These are phyloP conservation scores for Microcera coccophila DNA, from an alignment of 2,329 filamentous ascomycete species.

Conservation along the genomic window DNA sequence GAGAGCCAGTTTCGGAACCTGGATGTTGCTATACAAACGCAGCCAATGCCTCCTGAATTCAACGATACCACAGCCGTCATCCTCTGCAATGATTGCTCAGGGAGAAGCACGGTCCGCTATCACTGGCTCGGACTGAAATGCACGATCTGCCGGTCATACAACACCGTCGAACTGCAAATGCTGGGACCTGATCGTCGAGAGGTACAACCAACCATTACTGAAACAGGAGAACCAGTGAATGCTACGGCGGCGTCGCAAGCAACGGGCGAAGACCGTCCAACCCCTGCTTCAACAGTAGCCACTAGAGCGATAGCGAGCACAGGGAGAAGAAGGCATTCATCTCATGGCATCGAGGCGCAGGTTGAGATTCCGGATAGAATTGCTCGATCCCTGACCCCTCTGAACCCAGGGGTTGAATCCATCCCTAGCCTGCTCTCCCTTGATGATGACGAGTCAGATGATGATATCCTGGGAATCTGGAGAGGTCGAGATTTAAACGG, in stretches of 20 bases:
- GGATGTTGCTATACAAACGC: constrained; percentile 78
- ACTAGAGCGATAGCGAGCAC: constrained; percentile 13
- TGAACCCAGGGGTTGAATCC: constrained; percentile 24
- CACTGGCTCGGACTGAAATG: constrained; percentile 96
- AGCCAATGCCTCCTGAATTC: constrained; percentile 90
- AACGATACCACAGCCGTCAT: constrained; percentile 75
- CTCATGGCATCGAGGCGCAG: constrained; percentile 33
- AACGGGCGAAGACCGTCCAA: constrained; percentile 9
- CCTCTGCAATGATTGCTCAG: constrained; percentile 91
- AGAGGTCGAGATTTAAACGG: constrained; percentile 37
- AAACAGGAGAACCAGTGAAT: constrained; percentile 16
- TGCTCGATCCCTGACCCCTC: constrained; percentile 44
- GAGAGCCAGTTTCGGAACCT: constrained; percentile 89
- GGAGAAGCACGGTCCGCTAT: constrained; percentile 79
- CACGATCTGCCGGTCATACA: constrained; percentile 65
- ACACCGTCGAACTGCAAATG: constrained; percentile 63
- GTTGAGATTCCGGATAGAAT: constrained; percentile 37
- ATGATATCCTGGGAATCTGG: constrained; percentile 59
- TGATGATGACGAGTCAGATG: constrained; percentile 48
- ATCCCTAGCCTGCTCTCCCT: constrained; percentile 25
- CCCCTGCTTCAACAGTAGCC: constrained; percentile 9
- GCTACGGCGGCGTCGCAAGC: constrained; percentile 4
- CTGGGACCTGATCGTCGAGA: constrained; percentile 41
- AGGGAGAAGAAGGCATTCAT: constrained; percentile 39
- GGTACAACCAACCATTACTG: constrained; percentile 24